Conservation (phyloP, 306 rosid species). For the Rosa persica region DNA sequence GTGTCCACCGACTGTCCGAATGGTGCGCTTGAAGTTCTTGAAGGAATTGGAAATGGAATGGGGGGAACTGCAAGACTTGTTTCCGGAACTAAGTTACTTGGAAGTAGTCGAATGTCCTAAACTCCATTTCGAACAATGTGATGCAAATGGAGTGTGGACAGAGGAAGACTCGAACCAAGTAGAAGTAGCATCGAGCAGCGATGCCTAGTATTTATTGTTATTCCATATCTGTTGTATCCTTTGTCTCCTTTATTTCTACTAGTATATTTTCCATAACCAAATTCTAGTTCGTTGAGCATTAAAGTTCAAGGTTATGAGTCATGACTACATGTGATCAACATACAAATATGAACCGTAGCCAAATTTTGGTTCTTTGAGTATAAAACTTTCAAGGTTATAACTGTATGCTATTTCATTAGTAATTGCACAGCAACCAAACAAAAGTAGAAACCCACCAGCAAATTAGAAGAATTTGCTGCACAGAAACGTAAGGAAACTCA, state of each 20-base stretch:
- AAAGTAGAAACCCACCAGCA: neutral
- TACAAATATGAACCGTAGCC: neutral
- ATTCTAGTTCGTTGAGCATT: neutral
- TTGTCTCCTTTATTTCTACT: neutral
- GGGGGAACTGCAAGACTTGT: neutral
- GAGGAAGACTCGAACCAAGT: neutral
- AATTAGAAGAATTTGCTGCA: neutral
- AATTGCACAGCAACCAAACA: neutral
- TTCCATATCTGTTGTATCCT: neutral
- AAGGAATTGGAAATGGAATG: slow-evolving; percentile 6
- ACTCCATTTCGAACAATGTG: neutral
- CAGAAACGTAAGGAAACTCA: neutral
- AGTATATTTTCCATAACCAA: neutral
- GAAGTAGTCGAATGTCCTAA: slow-evolving; percentile 15
- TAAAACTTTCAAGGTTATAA: neutral
- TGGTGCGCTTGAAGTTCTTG: slow-evolving; percentile 16
- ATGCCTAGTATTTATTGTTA: neutral
- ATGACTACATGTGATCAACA: no score
- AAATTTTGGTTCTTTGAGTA: neutral
- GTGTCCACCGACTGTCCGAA: neutral
- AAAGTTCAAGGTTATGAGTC: no score
- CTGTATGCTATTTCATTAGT: neutral
- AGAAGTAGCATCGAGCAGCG: neutral
- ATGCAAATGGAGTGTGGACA: slow-evolving; percentile 15
- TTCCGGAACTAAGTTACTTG: neutral